Evolutionary conservation across 2,329 filamentous ascomycete species (phyloP).

Genomic region (Trichoderma sp.): DNA sequence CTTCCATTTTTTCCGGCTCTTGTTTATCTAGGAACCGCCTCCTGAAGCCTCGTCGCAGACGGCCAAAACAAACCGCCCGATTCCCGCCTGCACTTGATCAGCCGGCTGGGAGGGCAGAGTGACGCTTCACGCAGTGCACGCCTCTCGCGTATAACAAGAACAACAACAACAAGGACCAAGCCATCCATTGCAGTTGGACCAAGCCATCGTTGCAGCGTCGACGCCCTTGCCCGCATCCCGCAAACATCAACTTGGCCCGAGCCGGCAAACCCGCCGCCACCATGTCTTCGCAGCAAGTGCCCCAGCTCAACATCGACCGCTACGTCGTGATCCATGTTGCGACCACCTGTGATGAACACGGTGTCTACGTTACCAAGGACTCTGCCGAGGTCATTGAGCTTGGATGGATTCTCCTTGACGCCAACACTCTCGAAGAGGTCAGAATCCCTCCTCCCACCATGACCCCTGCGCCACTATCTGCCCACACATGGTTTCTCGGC

Average conservation of each 20-base stretch:
- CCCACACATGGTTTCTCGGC: slow-evolving; percentile 14
- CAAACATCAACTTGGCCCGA: slow-evolving; percentile 31
- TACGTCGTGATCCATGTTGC: slow-evolving; percentile 98
- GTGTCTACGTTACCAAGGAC: slow-evolving; percentile 98
- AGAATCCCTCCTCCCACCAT: slow-evolving; percentile 38
- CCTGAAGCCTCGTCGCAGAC: slow-evolving; percentile 35
- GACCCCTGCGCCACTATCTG: slow-evolving; percentile 24
- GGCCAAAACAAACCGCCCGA: background rate
- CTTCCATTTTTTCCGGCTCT: slow-evolving; percentile 32
- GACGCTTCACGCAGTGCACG: too few relatives aligned
- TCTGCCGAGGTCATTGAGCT: slow-evolving; percentile 99
- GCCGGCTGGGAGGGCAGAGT: slow-evolving; percentile 37
- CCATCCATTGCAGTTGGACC: slow-evolving; percentile 28
- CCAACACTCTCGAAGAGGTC: slow-evolving; percentile 91
- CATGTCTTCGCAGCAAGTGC: slow-evolving; percentile 48
- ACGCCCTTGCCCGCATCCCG: slow-evolving; percentile 27
- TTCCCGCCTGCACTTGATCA: slow-evolving; percentile 34
- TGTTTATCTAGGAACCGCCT: slow-evolving; percentile 34
- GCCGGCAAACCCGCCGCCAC: slow-evolving; percentile 33
- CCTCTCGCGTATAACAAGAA: too few relatives aligned
- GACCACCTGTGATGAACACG: slow-evolving; percentile 98
- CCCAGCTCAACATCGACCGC: slow-evolving; percentile 79
- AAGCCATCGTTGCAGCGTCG: slow-evolving; percentile 28
- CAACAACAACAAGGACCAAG: background rate
- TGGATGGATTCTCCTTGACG: slow-evolving; percentile 94